Conservation (phyloP, 208 protist species). For the Crithidia brevicula region DNA sequence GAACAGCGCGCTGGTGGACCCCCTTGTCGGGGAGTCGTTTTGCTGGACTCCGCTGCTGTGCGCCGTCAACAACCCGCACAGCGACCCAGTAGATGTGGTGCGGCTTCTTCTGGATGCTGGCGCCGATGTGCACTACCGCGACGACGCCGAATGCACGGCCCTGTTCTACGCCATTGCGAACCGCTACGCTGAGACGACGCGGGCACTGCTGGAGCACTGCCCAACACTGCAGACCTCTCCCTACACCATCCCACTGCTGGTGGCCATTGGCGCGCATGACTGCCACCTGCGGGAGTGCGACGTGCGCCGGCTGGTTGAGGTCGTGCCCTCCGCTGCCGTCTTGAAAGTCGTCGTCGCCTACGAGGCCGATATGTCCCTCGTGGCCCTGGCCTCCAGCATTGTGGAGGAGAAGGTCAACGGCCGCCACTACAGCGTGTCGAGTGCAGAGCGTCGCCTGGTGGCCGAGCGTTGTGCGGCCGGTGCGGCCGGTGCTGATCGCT, state of each 20-base stretch:
- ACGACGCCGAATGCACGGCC: conserved; percentile 82
- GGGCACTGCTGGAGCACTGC: conserved; percentile 59
- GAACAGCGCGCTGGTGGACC: conserved; percentile 73
- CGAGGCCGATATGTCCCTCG: conserved; percentile 42
- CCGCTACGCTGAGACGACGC: conserved; percentile 67
- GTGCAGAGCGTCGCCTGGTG: conserved; percentile 28
- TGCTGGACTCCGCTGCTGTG: conserved; percentile 90
- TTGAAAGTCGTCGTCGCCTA: conserved; percentile 56
- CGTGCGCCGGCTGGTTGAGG: conserved; percentile 63
- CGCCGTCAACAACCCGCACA: conserved; percentile 89
- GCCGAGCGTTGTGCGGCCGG: conserved; percentile 28
- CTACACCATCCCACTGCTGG: conserved; percentile 64
- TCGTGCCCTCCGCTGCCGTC: conserved; percentile 61
- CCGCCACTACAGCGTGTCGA: conserved; percentile 27
- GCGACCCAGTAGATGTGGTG: conserved; percentile 78
- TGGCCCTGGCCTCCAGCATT: conserved; percentile 61
- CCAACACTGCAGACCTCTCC: conserved; percentile 59
- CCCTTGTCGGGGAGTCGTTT: conserved; percentile 42
- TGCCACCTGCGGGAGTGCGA: conserved; percentile 72
- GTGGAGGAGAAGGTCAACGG: conserved; percentile 71
- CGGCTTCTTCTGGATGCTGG: conserved; percentile 62
- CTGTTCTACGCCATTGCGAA: conserved; percentile 93
- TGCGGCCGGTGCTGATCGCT: conserved; percentile 42
- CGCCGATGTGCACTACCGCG: conserved; percentile 69
- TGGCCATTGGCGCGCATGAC: conserved; percentile 79